Percentiles rank a stretch among this genome's conserved stretches.
These are phyloP conservation scores for Anisodus acutangulus DNA, from an alignment of 257 asterid species.

Conservation along the genomic window DNA sequence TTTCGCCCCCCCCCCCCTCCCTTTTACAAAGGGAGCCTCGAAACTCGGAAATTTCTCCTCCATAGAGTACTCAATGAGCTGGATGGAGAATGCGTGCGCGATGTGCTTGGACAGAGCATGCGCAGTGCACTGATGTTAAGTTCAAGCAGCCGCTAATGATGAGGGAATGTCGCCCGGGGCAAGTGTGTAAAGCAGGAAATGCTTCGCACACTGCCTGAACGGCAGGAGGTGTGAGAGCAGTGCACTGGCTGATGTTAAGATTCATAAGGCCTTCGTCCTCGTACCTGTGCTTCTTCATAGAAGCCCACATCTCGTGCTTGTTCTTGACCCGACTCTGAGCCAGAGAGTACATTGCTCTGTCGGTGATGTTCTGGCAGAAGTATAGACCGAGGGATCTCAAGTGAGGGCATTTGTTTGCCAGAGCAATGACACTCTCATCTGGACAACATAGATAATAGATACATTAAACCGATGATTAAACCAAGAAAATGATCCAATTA, in stretches of 20 bases:
- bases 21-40: not conserved
- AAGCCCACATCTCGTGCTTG: constrained; percentile 62
- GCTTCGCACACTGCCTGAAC: constrained; percentile 97
- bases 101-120: constrained; percentile 71
- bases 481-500: not conserved
- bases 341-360: constrained; percentile 87
- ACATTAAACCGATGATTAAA: not conserved
- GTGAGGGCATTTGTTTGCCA: constrained; percentile 81
- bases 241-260: constrained; percentile 96
- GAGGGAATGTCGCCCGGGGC: constrained; percentile 83
- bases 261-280: constrained; percentile 86
- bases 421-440: constrained; percentile 86
- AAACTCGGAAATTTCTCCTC: not conserved
- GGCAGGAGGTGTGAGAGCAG: constrained; percentile 95
- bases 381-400: constrained; percentile 83
- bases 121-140: constrained; percentile 85
- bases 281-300: constrained; percentile 66
- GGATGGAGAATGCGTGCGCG: constrained; percentile 61
- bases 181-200: constrained; percentile 90
- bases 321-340: constrained; percentile 73
- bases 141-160: constrained; percentile 91
- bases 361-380: constrained; percentile 90
- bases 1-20: not conserved
- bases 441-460: constrained; percentile 29
- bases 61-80: constrained; percentile 56